Evolutionary conservation across 345 rosid species (phyloP).

Genomic region (Syzygium grande): DNA sequence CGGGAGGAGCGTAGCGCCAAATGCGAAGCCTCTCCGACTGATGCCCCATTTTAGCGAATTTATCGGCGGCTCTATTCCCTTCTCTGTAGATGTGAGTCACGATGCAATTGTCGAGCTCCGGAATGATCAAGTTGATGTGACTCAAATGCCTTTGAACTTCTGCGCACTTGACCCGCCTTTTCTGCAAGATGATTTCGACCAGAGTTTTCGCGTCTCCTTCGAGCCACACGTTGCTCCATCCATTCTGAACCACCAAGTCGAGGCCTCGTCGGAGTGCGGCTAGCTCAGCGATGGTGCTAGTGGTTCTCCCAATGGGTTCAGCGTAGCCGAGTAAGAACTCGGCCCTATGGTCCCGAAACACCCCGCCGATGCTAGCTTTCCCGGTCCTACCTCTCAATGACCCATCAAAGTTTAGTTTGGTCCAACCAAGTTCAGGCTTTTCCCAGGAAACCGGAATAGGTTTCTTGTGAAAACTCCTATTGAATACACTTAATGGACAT

Average conservation of each 20-base stretch:
- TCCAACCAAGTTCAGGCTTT: conserved; percentile 65
- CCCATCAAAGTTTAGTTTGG: conserved; percentile 81
- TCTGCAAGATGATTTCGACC: conserved; percentile 43
- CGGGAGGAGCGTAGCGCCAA: conserved; percentile 54
- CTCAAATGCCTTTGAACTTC: conserved; percentile 30
- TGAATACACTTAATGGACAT: conserved; percentile 5
- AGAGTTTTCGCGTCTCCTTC: conserved; percentile 74
- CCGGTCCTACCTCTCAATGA: conserved; percentile 40
- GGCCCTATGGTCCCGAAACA: conserved; percentile 69
- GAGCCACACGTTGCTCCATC: conserved; percentile 67
- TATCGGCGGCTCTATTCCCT: conserved; percentile 76
- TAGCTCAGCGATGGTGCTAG: conserved; percentile 64
- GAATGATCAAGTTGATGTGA: conserved; percentile 44
- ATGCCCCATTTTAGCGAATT: conserved; percentile 65
- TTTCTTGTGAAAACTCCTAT: conserved; percentile 38
- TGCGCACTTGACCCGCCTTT: conserved; percentile 38
- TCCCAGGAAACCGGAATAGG: conserved; percentile 68
- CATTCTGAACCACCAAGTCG: conserved; percentile 65
- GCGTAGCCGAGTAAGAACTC: conserved; percentile 77
- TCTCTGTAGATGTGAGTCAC: conserved; percentile 59
- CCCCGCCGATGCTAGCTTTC: conserved; percentile 74
- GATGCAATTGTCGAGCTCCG: conserved; percentile 37
- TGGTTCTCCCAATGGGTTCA: conserved; percentile 61
- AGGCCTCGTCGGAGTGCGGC: conserved; percentile 71
- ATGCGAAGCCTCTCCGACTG: conserved; percentile 35